A percentile compares a stretch with the other conserved stretches of the same genome.
These are phyloP conservation scores for Ensete glaucum DNA, from an alignment of 176 grass and related monocot species.

Conservation along the genomic window DNA sequence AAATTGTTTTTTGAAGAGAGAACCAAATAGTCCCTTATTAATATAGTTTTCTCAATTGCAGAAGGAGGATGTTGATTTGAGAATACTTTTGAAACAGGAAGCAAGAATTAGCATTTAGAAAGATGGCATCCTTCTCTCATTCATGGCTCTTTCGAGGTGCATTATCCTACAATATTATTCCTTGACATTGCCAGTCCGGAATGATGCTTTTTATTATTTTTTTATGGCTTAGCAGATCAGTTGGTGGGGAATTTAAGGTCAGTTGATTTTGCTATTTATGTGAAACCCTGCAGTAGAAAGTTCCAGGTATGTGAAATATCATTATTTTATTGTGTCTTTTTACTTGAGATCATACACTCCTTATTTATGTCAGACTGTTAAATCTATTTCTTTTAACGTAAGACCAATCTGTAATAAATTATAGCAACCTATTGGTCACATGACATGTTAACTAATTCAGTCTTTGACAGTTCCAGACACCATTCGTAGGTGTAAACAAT, in stretches of 20 bases:
- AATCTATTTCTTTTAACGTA: not conserved
- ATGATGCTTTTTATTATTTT: not conserved
- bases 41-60: not conserved
- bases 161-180: not conserved
- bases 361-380: not conserved
- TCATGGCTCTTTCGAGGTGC: slow-evolving; percentile 4
- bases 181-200: not conserved
- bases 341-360: not conserved
- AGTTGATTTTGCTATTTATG: not conserved
- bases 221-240: not conserved
- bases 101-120: not conserved
- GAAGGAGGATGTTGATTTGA: not conserved
- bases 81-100: not conserved
- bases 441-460: not conserved
- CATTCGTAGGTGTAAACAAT: not conserved
- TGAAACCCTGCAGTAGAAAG: not conserved
- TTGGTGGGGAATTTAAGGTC: not conserved
- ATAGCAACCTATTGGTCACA: not conserved
- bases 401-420: not conserved
- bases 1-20: not conserved
- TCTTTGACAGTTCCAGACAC: not conserved
- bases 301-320: not conserved
- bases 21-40: not conserved
- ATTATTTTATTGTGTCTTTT: not conserved
- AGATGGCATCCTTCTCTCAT: slow-evolving; percentile 3